A percentile compares a stretch with the other conserved stretches of the same genome.
Conservation (phyloP, 2,329 filamentous ascomycete genomes). For the Scolecobasidium constrictum region DNA sequence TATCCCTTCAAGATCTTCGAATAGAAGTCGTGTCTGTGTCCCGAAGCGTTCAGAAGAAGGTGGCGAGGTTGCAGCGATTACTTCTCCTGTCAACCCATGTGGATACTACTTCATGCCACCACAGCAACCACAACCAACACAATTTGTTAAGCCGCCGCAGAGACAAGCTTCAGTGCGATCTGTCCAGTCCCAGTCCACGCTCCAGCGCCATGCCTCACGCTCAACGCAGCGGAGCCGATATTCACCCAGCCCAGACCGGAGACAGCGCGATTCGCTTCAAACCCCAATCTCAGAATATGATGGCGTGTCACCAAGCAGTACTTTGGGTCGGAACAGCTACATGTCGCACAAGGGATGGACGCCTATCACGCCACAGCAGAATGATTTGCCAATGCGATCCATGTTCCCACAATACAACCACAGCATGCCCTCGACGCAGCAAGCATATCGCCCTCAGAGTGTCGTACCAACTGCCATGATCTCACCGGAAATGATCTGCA, state of each 20-base stretch:
- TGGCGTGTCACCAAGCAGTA: neutral
- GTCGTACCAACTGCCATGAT: conserved; percentile 37
- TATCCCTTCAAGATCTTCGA: conserved; percentile 2
- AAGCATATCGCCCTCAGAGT: conserved; percentile 60
- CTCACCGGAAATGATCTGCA: conserved; percentile 53
- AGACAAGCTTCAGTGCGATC: neutral
- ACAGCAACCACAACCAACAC: neutral
- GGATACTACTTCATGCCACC: neutral
- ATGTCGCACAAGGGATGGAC: neutral
- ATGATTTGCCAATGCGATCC: conserved; percentile 43
- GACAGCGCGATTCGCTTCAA: neutral
- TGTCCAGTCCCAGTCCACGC: neutral
- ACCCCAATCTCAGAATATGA: neutral
- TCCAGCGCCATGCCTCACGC: neutral
- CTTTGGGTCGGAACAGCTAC: conserved; percentile 7
- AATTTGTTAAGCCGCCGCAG: neutral
- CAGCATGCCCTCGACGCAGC: conserved; percentile 52
- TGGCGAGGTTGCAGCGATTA: neutral
- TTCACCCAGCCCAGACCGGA: neutral
- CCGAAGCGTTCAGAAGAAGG: neutral
- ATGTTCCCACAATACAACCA: conserved; percentile 71
- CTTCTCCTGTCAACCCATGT: neutral
- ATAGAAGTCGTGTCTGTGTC: conserved; percentile 2
- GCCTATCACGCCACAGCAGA: neutral
- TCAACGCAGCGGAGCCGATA: neutral